phyloP scores from a whole-genome alignment of 1,284 basidiomycete species.

The Pisolithus thermaeus region DNA sequence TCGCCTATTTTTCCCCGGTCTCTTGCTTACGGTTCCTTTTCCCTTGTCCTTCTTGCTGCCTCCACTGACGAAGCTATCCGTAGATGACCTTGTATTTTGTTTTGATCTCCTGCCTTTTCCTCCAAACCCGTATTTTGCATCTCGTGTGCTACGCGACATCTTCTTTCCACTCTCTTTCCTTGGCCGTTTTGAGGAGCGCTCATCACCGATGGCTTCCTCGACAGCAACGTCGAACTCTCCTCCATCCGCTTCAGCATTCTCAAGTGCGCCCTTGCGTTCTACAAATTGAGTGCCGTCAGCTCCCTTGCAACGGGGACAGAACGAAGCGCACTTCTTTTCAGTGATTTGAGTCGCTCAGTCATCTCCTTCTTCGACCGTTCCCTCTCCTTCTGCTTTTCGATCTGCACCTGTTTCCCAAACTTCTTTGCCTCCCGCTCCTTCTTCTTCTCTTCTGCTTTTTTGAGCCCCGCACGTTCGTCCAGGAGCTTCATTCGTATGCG shows the following conservation, averaged over 20 bases:
- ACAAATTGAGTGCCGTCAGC: conserved; percentile 4
- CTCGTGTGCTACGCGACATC: conserved; percentile 62
- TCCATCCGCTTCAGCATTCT: conserved; percentile 61
- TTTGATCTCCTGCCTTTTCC: conserved; percentile 63
- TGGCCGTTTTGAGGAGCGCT: conserved; percentile 57
- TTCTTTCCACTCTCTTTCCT: conserved; percentile 35
- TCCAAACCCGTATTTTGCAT: conserved; percentile 80
- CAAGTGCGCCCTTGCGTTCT: conserved; percentile 76
- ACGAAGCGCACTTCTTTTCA: conserved; percentile 75
- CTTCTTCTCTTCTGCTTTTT: conserved; percentile 88
- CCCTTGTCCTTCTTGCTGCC: conserved; percentile 32
- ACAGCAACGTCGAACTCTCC: conserved; percentile 82
- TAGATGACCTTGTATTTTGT: conserved; percentile 76
- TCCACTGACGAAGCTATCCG: conserved; percentile 62
- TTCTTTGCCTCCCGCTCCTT: conserved; percentile 95
- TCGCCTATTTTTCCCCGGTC: conserved; percentile 61
- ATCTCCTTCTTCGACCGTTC: conserved; percentile 75
- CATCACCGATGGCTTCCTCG: conserved; percentile 77
- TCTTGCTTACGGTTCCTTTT: conserved; percentile 34
- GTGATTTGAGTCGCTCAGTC: conserved; percentile 75
- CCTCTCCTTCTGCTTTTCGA: conserved; percentile 79
- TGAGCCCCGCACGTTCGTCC: conserved; percentile 86
- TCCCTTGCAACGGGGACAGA: neutral
- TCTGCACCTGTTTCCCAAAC: conserved; percentile 95
- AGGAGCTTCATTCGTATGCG: conserved; percentile 87